Percentiles rank a stretch among this genome's conserved stretches.
phyloP scores from a whole-genome alignment of 2,329 filamentous ascomycete species.

The Thielaviopsis cerberus region DNA sequence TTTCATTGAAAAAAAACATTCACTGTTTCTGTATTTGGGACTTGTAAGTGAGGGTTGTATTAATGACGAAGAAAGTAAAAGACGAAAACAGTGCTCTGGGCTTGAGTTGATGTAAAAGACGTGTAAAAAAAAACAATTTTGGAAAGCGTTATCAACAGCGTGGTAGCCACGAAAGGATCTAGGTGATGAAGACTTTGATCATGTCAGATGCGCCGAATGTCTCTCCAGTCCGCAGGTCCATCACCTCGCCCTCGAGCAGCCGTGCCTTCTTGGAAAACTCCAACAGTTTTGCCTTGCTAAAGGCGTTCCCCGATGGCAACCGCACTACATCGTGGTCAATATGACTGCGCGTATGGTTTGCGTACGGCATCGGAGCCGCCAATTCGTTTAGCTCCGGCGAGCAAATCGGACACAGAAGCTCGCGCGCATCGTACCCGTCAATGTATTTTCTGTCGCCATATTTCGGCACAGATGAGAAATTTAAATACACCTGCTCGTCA shows the following conservation, averaged over 20 bases:
- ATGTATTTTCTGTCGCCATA: neutral
- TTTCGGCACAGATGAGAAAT: no score
- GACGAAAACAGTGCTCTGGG: neutral
- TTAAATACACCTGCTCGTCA: neutral
- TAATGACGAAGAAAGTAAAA: conserved; percentile 3
- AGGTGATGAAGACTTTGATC: conserved; percentile 86
- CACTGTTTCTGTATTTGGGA: no score
- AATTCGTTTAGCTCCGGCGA: conserved; percentile 87
- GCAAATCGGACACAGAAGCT: conserved; percentile 72
- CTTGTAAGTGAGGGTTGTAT: no score
- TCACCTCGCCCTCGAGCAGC: conserved; percentile 44
- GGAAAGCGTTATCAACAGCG: no score
- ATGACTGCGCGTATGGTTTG: conserved; percentile 83
- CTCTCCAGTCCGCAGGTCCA: conserved; percentile 61
- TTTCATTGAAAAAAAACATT: no score
- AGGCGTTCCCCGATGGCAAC: conserved; percentile 72
- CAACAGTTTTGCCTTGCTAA: conserved; percentile 55
- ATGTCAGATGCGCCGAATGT: conserved; percentile 42
- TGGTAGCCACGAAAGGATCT: conserved; percentile 10
- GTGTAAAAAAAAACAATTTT: neutral
- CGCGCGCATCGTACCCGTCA: conserved; percentile 10
- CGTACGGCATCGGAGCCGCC: conserved; percentile 75
- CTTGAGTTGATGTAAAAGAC: neutral
- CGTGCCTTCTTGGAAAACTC: conserved; percentile 67
- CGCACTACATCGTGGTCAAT: conserved; percentile 76